These are phyloP conservation scores for Coleophoma eucalyptorum DNA, from an alignment of 2,329 filamentous ascomycete species.

Conservation along the genomic window DNA sequence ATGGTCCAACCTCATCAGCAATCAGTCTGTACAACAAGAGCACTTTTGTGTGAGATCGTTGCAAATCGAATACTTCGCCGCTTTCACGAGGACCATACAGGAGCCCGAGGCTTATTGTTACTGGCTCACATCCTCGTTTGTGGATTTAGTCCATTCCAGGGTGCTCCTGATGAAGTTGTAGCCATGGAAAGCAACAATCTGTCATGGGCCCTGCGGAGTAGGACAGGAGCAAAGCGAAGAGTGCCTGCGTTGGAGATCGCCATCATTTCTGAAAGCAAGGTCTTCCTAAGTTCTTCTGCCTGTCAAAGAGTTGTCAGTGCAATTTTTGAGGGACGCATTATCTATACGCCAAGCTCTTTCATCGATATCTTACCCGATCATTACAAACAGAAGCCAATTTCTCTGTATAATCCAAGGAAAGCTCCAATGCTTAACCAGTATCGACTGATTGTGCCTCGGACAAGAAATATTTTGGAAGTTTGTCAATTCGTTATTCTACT, in stretches of 20 bases:
- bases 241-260: slow-evolving; percentile 79
- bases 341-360: slow-evolving; percentile 79
- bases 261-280: slow-evolving; percentile 77
- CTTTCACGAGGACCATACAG: slow-evolving; percentile 74
- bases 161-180: slow-evolving; percentile 66
- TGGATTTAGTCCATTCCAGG: slow-evolving; percentile 82
- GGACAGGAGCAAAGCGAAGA: slow-evolving; percentile 37
- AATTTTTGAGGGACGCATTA: slow-evolving; percentile 75
- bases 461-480: slow-evolving; percentile 70
- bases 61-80: slow-evolving; percentile 74
- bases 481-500: slow-evolving; percentile 70
- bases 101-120: slow-evolving; percentile 65
- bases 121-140: slow-evolving; percentile 78
- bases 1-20: slow-evolving; percentile 72
- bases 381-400: slow-evolving; percentile 81
- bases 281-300: slow-evolving; percentile 71
- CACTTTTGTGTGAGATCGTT: slow-evolving; percentile 75
- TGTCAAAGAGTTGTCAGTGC: slow-evolving; percentile 80
- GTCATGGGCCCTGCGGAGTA: slow-evolving; percentile 36
- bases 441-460: slow-evolving; percentile 76
- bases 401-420: slow-evolving; percentile 72
- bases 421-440: slow-evolving; percentile 81
- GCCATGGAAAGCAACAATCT: slow-evolving; percentile 41
- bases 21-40: slow-evolving; percentile 75
- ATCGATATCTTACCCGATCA: slow-evolving; percentile 82